Evolutionary conservation across 2,329 filamentous ascomycete species (phyloP), one percentile per base, ranked within the genome.

Genomic region (Verticillium alfalfae): DNA sequence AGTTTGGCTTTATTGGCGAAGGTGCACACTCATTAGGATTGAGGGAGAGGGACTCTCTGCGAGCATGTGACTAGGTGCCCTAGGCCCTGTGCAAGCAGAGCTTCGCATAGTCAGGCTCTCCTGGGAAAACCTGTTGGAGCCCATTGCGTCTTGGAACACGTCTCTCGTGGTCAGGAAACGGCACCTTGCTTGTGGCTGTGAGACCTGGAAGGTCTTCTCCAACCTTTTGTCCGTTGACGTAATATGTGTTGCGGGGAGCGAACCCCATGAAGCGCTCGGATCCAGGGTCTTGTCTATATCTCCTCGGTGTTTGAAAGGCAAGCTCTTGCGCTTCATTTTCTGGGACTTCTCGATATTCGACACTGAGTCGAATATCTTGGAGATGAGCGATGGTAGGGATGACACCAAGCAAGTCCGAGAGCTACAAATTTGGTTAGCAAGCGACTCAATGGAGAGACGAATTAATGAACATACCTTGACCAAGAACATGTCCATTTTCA

Each of bases 401-500:
- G 52, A 83, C 80, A 65, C 78, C 82, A 75, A 89, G 80, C 62
- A 89, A 79, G 66, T 89, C 87, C 36, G 85, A 86, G 60, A 85
- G 77, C 85, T 88, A 65, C 1, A 52, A 4, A 18, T 12, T 37
- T 31, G 26, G 22, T 67, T 36, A 2, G 10, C n/a, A 16, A 34
- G 37, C 38, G 71, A 66, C 18, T 61, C 2, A 31, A 18, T 31
- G 7, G 9, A n/a, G 18, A 12, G 26, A 13, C 10, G 34, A 15
- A n/a, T 16, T 15, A 34, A 15, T 2, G 5, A 34, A 64, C 77
- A 64, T 73, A 88, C 85, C 79, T 87, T 88, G 65, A 89, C 82
- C 67, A 89, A 88, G 70, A 89, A 89, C 79, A 88, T 80, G 66
- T 88, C 83, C 69, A 84, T 81, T 18, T 79, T 78, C 63, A 79